These are phyloP conservation scores for Neofusicoccum parvum DNA, from an alignment of 2,329 filamentous ascomycete genomes.

Conservation along the genomic window DNA sequence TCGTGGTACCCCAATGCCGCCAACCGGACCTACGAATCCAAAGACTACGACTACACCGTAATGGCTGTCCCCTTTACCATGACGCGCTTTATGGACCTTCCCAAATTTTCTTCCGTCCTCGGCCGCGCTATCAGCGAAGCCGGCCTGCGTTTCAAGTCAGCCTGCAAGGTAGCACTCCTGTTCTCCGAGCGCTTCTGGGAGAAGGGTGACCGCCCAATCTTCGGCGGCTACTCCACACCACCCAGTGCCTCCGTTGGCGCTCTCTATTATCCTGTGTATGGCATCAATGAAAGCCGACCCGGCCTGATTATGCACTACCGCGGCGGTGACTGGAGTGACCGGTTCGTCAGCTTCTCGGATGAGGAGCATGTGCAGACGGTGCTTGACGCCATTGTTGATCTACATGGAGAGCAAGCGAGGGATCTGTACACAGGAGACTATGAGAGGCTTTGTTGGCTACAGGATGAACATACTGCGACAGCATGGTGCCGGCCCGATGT, in stretches of 20 bases:
- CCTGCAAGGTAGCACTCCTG: slow-evolving; percentile 8
- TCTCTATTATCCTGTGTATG: slow-evolving; percentile 5
- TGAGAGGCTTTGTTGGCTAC: neutral
- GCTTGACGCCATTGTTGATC: neutral
- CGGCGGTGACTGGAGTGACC: slow-evolving; percentile 6
- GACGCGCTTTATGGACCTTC: slow-evolving; percentile 12
- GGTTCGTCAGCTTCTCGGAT: slow-evolving; percentile 11
- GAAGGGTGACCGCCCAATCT: neutral
- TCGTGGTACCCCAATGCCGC: neutral
- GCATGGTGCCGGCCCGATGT: slow-evolving; percentile 6
- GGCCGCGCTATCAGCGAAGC: slow-evolving; percentile 1
- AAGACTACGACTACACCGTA: slow-evolving; percentile 6
- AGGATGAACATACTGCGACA: neutral
- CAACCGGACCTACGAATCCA: neutral
- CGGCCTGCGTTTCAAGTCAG: slow-evolving; percentile 7
- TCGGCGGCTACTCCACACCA: slow-evolving; percentile 1
- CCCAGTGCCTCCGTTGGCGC: neutral
- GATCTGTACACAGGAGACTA: slow-evolving; percentile 3
- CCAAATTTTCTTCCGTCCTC: neutral
- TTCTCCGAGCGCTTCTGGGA: slow-evolving; percentile 6
- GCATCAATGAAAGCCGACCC: neutral
- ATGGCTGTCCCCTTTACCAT: slow-evolving; percentile 9
- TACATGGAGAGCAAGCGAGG: neutral
- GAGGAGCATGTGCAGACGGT: slow-evolving; percentile 6
- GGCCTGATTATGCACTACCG: slow-evolving; percentile 12